Evolutionary conservation across 495 filamentous ascomycete species (phyloP), one percentile per base, ranked within the genome.

Genomic region (Aspergillus indologenus): DNA sequence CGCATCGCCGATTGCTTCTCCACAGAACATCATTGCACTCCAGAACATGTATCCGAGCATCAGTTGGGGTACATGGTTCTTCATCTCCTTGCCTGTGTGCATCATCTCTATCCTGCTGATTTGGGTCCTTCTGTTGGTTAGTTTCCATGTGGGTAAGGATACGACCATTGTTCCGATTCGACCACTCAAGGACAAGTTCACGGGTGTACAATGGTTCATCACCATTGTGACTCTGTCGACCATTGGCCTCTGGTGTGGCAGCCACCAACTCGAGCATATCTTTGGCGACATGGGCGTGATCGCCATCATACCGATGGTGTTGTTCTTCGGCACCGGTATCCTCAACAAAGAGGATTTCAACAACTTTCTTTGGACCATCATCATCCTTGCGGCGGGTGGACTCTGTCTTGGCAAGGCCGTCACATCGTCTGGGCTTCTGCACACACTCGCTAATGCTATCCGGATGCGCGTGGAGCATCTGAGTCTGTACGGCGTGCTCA

Each of bases 281-380:
- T 96, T 99, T 62, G 94, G 94, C 29, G 92, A 99, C 68, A 99
- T 99, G 94, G 94, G 94, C 49, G 91, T 99, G 55, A 88, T 99
- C 47, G 94, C 94, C 54, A 95, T 99, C 69, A 90, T 99, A 59
- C 94, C 94, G 8, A 85, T 99, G 44, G 89, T 94, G 42, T 76
- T 96, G 34, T 99, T 99, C 82, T 99, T 98, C 67, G 94, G 94
- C 55, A 90, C 92, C 12, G 94, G 94, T 42, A 96, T 99, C 68
- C 83, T 99, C 14, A 99, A 92, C 24, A 99, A 99, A 71, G 94
- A 98, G 75, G 94, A 99, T 71, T 99, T 99, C 69, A 99, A 99
- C 79, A 99, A 99, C 68, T 99, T 99, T 75, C 87, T 97, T 31
- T 99, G 94, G 94, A 99, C 94, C 23, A 98, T 99, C 74, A 98